phyloP scores from a whole-genome alignment of 2,329 filamentous ascomycete genomes.

The Bipolaris gigantea region DNA sequence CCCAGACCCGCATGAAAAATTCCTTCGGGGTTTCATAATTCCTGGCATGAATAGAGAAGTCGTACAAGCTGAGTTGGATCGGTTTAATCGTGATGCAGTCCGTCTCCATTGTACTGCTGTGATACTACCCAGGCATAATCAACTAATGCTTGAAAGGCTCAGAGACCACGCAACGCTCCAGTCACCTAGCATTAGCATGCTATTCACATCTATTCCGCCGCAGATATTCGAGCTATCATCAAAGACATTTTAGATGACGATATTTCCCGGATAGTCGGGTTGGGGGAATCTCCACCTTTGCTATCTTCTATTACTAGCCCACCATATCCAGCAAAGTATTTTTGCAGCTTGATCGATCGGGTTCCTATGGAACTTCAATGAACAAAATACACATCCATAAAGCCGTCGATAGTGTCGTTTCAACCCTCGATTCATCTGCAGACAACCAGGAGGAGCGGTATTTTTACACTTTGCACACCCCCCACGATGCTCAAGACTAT shows the following conservation, averaged over 20 bases:
- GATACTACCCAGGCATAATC: background rate
- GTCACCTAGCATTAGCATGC: background rate
- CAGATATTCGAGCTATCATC: background rate
- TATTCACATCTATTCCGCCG: background rate
- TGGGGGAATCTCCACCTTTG: background rate
- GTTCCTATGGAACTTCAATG: background rate
- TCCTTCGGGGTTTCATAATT: background rate
- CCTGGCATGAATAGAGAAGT: background rate
- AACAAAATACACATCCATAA: conserved; percentile 3
- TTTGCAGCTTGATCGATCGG: background rate
- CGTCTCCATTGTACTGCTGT: background rate
- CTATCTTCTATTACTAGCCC: background rate
- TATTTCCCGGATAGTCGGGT: background rate
- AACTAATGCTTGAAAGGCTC: background rate
- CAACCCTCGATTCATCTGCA: background rate
- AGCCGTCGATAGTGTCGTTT: background rate
- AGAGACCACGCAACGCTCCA: background rate
- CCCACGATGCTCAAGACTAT: background rate
- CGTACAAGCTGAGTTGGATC: background rate
- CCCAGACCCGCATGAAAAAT: no score
- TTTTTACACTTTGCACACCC: background rate
- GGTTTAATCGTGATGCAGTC: background rate
- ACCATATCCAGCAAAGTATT: background rate
- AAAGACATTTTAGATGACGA: background rate
- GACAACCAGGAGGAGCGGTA: background rate